Evolutionary conservation across 2,329 filamentous ascomycete species (phyloP), one percentile per base, ranked within the genome.

Genomic region (Fusarium concolor): DNA sequence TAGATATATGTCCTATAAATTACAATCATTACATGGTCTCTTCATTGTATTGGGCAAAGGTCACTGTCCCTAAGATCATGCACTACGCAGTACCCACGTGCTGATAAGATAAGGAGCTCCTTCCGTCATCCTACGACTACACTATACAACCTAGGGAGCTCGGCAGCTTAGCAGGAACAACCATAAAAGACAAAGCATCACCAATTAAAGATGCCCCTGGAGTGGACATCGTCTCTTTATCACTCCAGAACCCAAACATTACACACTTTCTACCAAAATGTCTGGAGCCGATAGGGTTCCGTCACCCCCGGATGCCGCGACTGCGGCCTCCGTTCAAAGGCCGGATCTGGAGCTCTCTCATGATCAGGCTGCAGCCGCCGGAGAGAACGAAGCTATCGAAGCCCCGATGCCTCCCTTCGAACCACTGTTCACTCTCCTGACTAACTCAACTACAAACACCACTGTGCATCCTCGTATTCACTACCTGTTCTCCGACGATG

Each of bases 401-500:
- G 29, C 41, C 10, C 60, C 62, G 38, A 69, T 67, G 38, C 81
- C 81, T 6, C 77, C 81, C 4, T 95, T 97, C 78, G 85, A 89
- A 43, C 92, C 93, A 4, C 91, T 97, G 82, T 97, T 97, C 82
- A 91, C 93, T 2, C 84, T 97, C 41, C 85, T 98, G 68, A 89
- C 92, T 75, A 94, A 97, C 78, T 81, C 86, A 12, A 86, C 88
- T n/a, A 90, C 87, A 10, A 86, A 88, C 72, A 87, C 92, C 44
- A 92, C 93, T 65, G 86, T 93, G 73, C 94, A 98, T 77, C 96
- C 95, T 2, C 89, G 88, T 53, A 89, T 97, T 2, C 93, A 95
- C 81, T 98, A 98, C 81, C 87, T 98, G 75, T 98, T 99, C 82
- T 88, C 88, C 71, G 94, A 98, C 78, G 96, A 98, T 79, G 94